A percentile compares a stretch with the other conserved stretches of the same genome.
Evolutionary conservation across 2,329 filamentous ascomycete species (phyloP).

Genomic region (Aspergillus sclerotialis): DNA sequence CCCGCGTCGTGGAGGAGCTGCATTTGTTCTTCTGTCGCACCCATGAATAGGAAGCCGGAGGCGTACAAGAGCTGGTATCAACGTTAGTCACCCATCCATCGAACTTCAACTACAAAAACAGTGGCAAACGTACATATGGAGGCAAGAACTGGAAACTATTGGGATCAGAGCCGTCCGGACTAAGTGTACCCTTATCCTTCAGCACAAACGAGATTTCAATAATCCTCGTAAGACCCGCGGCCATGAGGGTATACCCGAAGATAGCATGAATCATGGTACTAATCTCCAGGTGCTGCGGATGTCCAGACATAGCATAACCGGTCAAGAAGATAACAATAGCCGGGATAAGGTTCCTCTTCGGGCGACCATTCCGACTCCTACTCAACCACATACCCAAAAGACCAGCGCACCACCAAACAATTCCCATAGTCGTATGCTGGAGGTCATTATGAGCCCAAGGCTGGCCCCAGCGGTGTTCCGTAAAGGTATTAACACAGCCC

Average conservation of each 20-base stretch:
- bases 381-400: constrained; percentile 89
- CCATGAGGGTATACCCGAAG: constrained; percentile 96
- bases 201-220: constrained; percentile 89
- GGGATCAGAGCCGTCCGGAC: constrained; percentile 60
- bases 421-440: constrained; percentile 99
- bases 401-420: constrained; percentile 96
- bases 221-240: constrained; percentile 71
- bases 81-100: constrained; percentile 12
- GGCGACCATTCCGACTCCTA: constrained; percentile 70
- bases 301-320: constrained; percentile 90
- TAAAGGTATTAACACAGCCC: constrained; percentile 98
- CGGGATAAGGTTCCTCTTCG: constrained; percentile 88
- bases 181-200: constrained; percentile 59
- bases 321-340: constrained; percentile 86
- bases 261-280: constrained; percentile 82
- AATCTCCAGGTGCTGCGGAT: constrained; percentile 75
- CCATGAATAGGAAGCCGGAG: constrained; percentile 94
- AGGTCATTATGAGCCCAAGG: constrained; percentile 89
- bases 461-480: constrained; percentile 88
- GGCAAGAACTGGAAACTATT: constrained; percentile 68
- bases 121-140: constrained; percentile 59
- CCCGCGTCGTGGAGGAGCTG: constrained; percentile 62
- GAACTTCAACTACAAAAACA: constrained; percentile 1
- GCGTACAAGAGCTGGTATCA: constrained; percentile 71
- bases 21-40: constrained; percentile 96